phyloP scores from a whole-genome alignment of 2,329 filamentous ascomycete species.

The Lasiodiplodia sp. region DNA sequence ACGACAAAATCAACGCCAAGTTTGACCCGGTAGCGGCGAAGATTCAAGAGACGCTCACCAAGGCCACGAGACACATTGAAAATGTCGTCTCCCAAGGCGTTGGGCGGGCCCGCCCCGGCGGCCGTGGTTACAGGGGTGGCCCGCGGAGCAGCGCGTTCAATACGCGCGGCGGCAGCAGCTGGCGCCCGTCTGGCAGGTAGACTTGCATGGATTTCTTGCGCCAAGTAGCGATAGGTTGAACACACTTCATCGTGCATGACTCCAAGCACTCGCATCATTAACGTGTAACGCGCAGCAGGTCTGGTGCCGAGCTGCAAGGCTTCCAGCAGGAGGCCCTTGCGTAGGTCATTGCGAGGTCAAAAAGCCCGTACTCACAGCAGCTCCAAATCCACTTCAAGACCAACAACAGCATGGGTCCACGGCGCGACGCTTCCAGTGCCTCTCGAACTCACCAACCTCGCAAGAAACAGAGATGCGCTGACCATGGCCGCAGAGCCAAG shows the following conservation, averaged over 20 bases:
- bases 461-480: not conserved
- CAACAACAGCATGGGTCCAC: too few relatives aligned
- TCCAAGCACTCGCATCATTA: not conserved
- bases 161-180: not conserved
- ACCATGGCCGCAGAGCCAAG: not conserved
- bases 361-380: not conserved
- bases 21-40: not conserved
- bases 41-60: not conserved
- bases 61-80: not conserved
- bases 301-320: not conserved
- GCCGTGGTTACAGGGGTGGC: not conserved
- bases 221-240: not conserved
- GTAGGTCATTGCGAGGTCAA: not conserved
- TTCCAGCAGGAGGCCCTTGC: not conserved
- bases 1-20: not conserved
- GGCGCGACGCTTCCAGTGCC: not conserved
- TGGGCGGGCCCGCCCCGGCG: not conserved
- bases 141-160: not conserved
- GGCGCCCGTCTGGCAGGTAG: not conserved
- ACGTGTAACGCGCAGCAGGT: not conserved
- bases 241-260: not conserved
- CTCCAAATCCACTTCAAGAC: not conserved
- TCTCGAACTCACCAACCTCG: not conserved
- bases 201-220: not conserved
- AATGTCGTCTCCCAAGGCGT: not conserved